These are phyloP conservation scores for Saturnispora halmiae DNA, from an alignment of 805 yeast species.

Conservation along the genomic window DNA sequence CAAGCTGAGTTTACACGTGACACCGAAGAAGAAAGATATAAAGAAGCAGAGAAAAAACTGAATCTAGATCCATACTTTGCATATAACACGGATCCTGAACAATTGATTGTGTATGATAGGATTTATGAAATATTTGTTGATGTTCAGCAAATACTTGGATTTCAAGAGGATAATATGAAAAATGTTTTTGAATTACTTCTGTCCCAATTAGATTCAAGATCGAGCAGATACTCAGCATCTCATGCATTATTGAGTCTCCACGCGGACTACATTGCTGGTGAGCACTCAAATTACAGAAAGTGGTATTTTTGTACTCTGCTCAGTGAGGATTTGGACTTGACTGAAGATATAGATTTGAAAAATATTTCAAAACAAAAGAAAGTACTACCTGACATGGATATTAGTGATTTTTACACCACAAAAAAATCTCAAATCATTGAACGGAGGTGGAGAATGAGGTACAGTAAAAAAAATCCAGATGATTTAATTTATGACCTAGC, in stretches of 20 bases:
- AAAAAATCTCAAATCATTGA: slow-evolving; percentile 62
- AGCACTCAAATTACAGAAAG: slow-evolving; percentile 72
- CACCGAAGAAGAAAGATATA: background rate
- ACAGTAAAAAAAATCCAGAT: slow-evolving; percentile 43
- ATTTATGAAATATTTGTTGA: slow-evolving; percentile 53
- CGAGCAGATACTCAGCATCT: slow-evolving; percentile 66
- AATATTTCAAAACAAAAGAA: slow-evolving; percentile 52
- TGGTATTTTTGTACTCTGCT: slow-evolving; percentile 89
- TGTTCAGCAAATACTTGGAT: slow-evolving; percentile 63
- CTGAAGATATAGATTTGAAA: slow-evolving; percentile 55
- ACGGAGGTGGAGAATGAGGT: slow-evolving; percentile 63
- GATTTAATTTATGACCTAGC: slow-evolving; percentile 62
- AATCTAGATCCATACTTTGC: slow-evolving; percentile 41
- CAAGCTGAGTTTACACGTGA: background rate
- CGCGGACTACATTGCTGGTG: slow-evolving; percentile 90
- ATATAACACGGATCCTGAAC: slow-evolving; percentile 52
- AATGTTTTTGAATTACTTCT: slow-evolving; percentile 79
- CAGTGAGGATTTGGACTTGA: slow-evolving; percentile 56
- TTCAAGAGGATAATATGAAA: slow-evolving; percentile 66
- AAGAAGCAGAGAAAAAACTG: slow-evolving; percentile 10
- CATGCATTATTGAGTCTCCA: slow-evolving; percentile 71
- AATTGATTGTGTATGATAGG: slow-evolving; percentile 62
- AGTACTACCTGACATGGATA: slow-evolving; percentile 31
- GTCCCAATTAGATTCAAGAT: slow-evolving; percentile 76
- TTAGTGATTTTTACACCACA: slow-evolving; percentile 19